phyloP scores from a whole-genome alignment of 2,329 filamentous ascomycete species.

The Raffaelea deltoideospora region DNA sequence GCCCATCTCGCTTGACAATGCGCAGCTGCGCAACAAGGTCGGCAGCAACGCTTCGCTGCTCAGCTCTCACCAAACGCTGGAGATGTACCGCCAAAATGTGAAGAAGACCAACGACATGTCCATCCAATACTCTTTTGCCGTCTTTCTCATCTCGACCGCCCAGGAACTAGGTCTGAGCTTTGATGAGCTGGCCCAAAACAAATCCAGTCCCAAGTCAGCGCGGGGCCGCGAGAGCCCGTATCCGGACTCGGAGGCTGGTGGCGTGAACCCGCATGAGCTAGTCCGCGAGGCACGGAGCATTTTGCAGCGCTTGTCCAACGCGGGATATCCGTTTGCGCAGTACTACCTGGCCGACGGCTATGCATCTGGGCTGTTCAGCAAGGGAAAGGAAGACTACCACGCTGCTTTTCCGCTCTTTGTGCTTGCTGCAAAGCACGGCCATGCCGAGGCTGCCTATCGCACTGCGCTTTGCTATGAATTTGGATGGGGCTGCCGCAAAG shows the following conservation, averaged over 20 bases:
- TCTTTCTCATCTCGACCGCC: slow-evolving; percentile 83
- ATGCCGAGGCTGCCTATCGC: slow-evolving; percentile 89
- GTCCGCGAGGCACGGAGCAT: slow-evolving; percentile 81
- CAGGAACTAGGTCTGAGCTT: slow-evolving; percentile 55
- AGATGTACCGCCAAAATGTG: slow-evolving; percentile 94
- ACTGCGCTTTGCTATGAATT: slow-evolving; percentile 94
- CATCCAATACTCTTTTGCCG: slow-evolving; percentile 90
- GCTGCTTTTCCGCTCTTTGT: slow-evolving; percentile 87
- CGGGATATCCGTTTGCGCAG: slow-evolving; percentile 89
- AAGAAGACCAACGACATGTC: slow-evolving; percentile 89
- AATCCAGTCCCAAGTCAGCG: slow-evolving; percentile 28
- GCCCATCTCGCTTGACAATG: slow-evolving; percentile 63
- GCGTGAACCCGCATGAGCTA: slow-evolving; percentile 48
- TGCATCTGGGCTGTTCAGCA: slow-evolving; percentile 87
- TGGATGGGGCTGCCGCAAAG: slow-evolving; percentile 86
- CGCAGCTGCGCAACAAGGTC: slow-evolving; percentile 60
- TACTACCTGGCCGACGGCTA: slow-evolving; percentile 95
- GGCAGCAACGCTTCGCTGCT: slow-evolving; percentile 85
- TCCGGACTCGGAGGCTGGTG: slow-evolving; percentile 28
- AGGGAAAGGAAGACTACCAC: slow-evolving; percentile 83
- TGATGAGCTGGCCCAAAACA: slow-evolving; percentile 29
- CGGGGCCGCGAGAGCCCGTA: slow-evolving; percentile 32
- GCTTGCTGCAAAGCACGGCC: slow-evolving; percentile 87
- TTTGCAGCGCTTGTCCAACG: slow-evolving; percentile 70
- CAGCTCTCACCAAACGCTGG: slow-evolving; percentile 81